These are phyloP conservation scores for Alternaria rosae DNA, from an alignment of 2,329 filamentous ascomycete genomes.

Conservation along the genomic window DNA sequence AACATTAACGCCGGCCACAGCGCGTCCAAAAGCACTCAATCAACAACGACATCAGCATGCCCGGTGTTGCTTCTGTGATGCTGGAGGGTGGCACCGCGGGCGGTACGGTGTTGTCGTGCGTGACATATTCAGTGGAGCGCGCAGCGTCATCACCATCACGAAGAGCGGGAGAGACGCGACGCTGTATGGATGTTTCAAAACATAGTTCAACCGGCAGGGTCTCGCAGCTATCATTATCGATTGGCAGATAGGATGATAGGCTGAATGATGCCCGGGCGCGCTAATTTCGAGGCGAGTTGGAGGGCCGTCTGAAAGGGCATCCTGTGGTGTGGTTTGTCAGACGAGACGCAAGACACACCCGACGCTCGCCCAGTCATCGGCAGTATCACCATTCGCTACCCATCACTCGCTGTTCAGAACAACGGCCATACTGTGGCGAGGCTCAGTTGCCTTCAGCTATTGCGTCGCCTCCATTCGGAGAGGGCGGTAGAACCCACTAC, in stretches of 20 bases:
- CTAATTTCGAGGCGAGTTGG: constrained; percentile 28
- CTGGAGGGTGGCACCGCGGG: constrained; percentile 40
- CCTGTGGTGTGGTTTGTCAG: constrained; percentile 24
- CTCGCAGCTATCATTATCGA: constrained; percentile 49
- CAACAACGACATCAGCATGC: constrained; percentile 19
- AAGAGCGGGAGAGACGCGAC: constrained; percentile 22
- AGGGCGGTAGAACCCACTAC: constrained; percentile 26
- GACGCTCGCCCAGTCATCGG: constrained; percentile 15
- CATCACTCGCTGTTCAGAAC: constrained; percentile 9
- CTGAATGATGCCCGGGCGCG: constrained; percentile 33
- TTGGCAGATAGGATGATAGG: constrained; percentile 46
- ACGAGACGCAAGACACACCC: constrained; percentile 29
- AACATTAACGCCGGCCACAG: constrained; percentile 24
- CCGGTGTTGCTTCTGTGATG: constrained; percentile 27
- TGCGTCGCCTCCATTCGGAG: constrained; percentile 26
- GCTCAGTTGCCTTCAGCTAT: constrained; percentile 17
- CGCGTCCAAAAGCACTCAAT: constrained; percentile 26
- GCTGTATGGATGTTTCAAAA: constrained; percentile 47
- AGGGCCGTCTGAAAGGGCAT: constrained; percentile 16
- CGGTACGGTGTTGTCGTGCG: constrained; percentile 37
- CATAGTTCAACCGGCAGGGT: constrained; percentile 38
- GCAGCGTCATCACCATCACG: constrained; percentile 36
- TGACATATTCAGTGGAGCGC: constrained; percentile 23
- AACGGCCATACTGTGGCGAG: constrained; percentile 20
- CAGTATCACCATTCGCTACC: constrained; percentile 3